phyloP scores from a whole-genome alignment of 495 filamentous ascomycete species.

The Aspergillus coremiiformis region DNA sequence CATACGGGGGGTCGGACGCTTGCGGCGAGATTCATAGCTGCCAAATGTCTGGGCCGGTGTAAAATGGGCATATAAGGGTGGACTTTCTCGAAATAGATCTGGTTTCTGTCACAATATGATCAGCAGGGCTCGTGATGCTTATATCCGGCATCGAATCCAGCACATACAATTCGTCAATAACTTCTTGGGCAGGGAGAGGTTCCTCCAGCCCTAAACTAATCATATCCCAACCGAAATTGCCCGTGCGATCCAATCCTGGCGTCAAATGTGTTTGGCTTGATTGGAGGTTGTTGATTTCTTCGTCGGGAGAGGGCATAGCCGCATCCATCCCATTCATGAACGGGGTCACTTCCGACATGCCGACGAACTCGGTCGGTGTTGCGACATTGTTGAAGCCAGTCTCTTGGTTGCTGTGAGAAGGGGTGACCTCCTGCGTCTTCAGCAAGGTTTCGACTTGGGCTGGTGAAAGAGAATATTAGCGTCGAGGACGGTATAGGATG shows the following conservation, averaged over 20 bases:
- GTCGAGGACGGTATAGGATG: background rate
- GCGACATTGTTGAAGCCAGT: slow-evolving; percentile 20
- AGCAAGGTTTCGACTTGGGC: slow-evolving; percentile 93
- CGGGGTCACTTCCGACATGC: slow-evolving; percentile 21
- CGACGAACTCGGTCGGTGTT: slow-evolving; percentile 18
- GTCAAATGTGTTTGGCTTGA: slow-evolving; percentile 15
- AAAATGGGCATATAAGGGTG: slow-evolving; percentile 81
- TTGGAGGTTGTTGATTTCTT: slow-evolving; percentile 22
- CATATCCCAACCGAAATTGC: slow-evolving; percentile 74
- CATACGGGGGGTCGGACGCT: slow-evolving; percentile 80
- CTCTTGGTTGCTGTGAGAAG: slow-evolving; percentile 12
- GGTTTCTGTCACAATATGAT: slow-evolving; percentile 44
- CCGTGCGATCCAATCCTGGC: slow-evolving; percentile 27
- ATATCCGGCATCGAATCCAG: background rate
- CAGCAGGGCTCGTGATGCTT: background rate
- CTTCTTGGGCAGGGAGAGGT: slow-evolving; percentile 77
- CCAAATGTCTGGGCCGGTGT: slow-evolving; percentile 77
- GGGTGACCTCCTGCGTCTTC: slow-evolving; percentile 50
- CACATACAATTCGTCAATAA: slow-evolving; percentile 81
- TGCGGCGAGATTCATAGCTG: slow-evolving; percentile 77
- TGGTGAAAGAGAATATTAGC: slow-evolving; percentile 31
- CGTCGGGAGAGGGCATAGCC: slow-evolving; percentile 18
- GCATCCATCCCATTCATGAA: slow-evolving; percentile 17
- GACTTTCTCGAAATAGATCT: slow-evolving; percentile 85
- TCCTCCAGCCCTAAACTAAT: slow-evolving; percentile 90